phyloP scores from a whole-genome alignment of 2,329 filamentous ascomycete genomes.

The Alternaria sp. region DNA sequence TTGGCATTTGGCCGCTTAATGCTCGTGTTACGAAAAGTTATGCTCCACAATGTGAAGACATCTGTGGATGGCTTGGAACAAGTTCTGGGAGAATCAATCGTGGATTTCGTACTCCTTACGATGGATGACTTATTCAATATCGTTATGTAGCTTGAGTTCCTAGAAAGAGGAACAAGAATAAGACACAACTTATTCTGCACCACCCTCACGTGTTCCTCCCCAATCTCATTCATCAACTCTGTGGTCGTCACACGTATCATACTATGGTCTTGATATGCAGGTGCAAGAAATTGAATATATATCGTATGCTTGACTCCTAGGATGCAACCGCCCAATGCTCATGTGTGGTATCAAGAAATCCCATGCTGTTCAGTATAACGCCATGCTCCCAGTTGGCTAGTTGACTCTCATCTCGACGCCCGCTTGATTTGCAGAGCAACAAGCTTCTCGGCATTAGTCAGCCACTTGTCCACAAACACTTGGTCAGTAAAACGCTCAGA shows the following conservation, averaged over 20 bases:
- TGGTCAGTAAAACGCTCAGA: conserved; percentile 87
- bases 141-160: neutral
- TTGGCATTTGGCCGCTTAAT: conserved; percentile 5
- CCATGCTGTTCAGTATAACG: neutral
- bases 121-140: neutral
- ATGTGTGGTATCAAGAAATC: conserved; percentile 17
- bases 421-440: conserved; percentile 58
- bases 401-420: conserved; percentile 13
- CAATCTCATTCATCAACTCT: neutral
- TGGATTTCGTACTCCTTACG: neutral
- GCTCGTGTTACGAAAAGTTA: neutral
- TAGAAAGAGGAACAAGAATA: neutral
- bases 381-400: neutral
- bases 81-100: neutral
- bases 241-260: neutral
- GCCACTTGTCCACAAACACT: conserved; percentile 83
- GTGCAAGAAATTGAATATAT: neutral
- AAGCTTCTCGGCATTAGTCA: conserved; percentile 75
- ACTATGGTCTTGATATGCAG: neutral
- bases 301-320: neutral
- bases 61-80: neutral
- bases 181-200: neutral
- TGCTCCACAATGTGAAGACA: neutral
- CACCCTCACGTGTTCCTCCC: neutral
- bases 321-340: conserved; percentile 13